Percentiles rank a stretch among this genome's conserved stretches.
Evolutionary conservation across 768 basidiomycete species (phyloP).

Genomic region (Amanita polypyramis): DNA sequence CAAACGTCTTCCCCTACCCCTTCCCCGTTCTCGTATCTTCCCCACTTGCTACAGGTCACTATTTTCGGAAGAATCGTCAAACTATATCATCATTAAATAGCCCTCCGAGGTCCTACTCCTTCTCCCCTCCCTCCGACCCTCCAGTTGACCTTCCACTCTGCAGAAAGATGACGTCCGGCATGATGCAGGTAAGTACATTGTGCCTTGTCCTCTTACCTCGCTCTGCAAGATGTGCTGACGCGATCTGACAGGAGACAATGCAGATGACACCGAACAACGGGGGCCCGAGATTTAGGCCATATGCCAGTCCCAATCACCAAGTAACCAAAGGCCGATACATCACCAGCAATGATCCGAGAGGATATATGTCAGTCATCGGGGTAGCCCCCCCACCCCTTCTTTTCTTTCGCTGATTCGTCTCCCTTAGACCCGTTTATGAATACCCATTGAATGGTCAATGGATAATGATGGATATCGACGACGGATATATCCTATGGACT

Average conservation of each 20-base stretch:
- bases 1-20: not conserved
- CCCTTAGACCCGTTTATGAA: slow-evolving; percentile 69
- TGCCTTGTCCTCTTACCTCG: slow-evolving; percentile 7
- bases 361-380: slow-evolving; percentile 72
- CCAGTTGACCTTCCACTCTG: not conserved
- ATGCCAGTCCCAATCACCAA: slow-evolving; percentile 66
- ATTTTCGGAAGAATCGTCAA: slow-evolving; percentile 4
- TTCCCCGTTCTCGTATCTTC: slow-evolving; percentile 1
- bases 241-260: slow-evolving; percentile 26
- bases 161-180: slow-evolving; percentile 29
- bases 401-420: not conserved
- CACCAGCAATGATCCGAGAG: slow-evolving; percentile 80
- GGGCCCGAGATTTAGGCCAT: slow-evolving; percentile 50
- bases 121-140: not conserved
- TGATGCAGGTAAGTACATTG: slow-evolving; percentile 31
- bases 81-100: slow-evolving; percentile 5
- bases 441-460: slow-evolving; percentile 84
- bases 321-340: slow-evolving; percentile 84
- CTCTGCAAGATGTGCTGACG: slow-evolving; percentile 3
- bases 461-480: slow-evolving; percentile 96
- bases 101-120: not conserved
- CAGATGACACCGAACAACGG: slow-evolving; percentile 28
- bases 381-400: not conserved
- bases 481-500: slow-evolving; percentile 88
- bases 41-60: slow-evolving; percentile 1